Conservation (phyloP, 345 rosid species). For the Sisymbrium irio region DNA sequence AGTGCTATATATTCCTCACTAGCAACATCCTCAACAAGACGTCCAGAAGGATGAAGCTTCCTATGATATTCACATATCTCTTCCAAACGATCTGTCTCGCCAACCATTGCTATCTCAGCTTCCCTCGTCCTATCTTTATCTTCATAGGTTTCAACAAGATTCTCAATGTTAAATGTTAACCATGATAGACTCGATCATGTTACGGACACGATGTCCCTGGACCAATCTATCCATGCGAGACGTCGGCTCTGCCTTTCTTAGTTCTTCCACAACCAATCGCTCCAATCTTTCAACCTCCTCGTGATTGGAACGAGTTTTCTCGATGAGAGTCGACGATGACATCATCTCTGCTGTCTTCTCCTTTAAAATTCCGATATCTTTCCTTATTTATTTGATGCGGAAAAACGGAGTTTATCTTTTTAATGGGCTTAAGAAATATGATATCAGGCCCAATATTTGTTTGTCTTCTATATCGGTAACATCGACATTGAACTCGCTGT, state of each 20-base stretch:
- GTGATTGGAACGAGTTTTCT: conserved; percentile 75
- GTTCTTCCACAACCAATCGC: conserved; percentile 80
- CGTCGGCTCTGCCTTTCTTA: conserved; percentile 61
- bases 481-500: neutral
- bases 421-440: conserved; percentile 22
- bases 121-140: conserved; percentile 35
- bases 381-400: neutral
- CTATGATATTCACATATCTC: neutral
- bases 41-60: neutral
- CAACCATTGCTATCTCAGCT: neutral
- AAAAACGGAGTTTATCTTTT: neutral
- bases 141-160: conserved; percentile 77
- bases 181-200: conserved; percentile 63
- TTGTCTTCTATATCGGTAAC: neutral
- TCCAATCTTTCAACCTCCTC: conserved; percentile 89
- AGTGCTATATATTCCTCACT: conserved; percentile 60
- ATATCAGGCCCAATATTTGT: neutral
- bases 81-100: conserved; percentile 7
- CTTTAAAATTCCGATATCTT: neutral
- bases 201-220: conserved; percentile 89
- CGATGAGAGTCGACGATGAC: conserved; percentile 92
- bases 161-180: conserved; percentile 54
- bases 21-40: no score
- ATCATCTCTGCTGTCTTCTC: conserved; percentile 30
- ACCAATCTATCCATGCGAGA: conserved; percentile 61